phyloP scores from a whole-genome alignment of 306 rosid species.

The Castanea sativa region DNA sequence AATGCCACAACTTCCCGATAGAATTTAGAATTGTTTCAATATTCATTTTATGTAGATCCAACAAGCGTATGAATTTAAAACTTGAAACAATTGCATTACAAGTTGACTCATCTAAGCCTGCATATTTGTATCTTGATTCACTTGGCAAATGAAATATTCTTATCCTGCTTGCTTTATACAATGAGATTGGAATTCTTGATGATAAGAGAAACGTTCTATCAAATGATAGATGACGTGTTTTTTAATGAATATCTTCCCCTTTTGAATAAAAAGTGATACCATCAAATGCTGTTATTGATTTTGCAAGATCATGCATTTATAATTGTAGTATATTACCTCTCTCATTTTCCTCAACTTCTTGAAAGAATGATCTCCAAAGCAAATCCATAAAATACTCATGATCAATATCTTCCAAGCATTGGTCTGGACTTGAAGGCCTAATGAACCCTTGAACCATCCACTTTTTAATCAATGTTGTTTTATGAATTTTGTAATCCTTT shows the following conservation, averaged over 20 bases:
- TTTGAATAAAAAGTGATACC: too few species aligned
- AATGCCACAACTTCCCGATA: not conserved
- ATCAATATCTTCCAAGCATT: too few species aligned
- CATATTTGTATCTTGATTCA: fast-evolving
- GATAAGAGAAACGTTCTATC: too few species aligned
- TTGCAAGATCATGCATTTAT: too few species aligned
- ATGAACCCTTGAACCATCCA: too few species aligned
- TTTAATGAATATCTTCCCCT: too few species aligned
- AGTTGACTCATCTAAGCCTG: not conserved
- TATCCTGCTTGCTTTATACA: not conserved
- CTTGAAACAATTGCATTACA: not conserved
- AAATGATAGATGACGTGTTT: too few species aligned
- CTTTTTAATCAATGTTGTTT: too few species aligned
- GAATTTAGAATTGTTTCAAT: not conserved
- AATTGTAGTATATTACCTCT: fast-evolving
- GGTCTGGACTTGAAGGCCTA: fast-evolving
- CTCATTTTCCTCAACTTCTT: not conserved
- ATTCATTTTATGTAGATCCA: not conserved
- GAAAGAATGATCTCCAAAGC: slow-evolving; percentile 1
- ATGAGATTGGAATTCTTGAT: too few species aligned
- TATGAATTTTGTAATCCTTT: too few species aligned
- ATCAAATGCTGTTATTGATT: too few species aligned
- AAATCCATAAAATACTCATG: not conserved
- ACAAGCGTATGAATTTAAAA: not conserved
- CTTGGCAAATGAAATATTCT: not conserved